These are phyloP conservation scores for Plectranthus barbatus DNA, from an alignment of 257 asterid species.

Conservation along the genomic window DNA sequence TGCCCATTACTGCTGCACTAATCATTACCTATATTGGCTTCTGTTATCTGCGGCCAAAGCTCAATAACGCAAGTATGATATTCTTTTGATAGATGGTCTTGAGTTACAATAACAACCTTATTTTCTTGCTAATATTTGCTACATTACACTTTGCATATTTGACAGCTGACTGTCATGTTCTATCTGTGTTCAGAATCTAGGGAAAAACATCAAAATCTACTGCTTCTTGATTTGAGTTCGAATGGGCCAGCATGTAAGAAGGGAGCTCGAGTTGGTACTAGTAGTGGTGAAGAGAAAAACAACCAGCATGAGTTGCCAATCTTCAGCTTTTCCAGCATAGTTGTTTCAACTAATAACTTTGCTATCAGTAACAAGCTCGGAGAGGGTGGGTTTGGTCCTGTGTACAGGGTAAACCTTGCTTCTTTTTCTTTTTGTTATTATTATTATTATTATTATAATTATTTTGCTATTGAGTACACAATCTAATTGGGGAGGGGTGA, in stretches of 20 bases:
- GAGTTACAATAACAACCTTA: no score
- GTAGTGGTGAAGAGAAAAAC: background rate
- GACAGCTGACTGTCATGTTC: background rate
- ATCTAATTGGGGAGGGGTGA: no score
- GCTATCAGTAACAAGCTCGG: background rate
- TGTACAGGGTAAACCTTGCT: background rate
- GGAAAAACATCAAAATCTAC: background rate
- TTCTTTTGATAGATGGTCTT: no score
- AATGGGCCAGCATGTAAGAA: background rate
- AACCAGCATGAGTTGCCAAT: background rate
- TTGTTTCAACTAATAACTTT: background rate
- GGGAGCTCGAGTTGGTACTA: background rate
- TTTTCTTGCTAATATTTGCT: background rate
- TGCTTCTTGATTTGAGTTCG: background rate
- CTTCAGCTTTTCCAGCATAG: background rate
- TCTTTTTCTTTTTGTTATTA: no score
- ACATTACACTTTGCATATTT: no score
- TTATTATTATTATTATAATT: no score
- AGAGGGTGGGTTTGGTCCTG: background rate
- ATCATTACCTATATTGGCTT: background rate
- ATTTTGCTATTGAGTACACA: no score
- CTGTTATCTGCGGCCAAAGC: background rate
- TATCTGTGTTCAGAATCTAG: background rate
- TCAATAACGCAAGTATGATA: slow-evolving; percentile 14
- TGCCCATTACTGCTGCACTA: background rate